Percentiles rank a stretch among this genome's conserved stretches.
These are phyloP conservation scores for Osmozyma mogii DNA, from an alignment of 805 yeast genomes.

Conservation along the genomic window DNA sequence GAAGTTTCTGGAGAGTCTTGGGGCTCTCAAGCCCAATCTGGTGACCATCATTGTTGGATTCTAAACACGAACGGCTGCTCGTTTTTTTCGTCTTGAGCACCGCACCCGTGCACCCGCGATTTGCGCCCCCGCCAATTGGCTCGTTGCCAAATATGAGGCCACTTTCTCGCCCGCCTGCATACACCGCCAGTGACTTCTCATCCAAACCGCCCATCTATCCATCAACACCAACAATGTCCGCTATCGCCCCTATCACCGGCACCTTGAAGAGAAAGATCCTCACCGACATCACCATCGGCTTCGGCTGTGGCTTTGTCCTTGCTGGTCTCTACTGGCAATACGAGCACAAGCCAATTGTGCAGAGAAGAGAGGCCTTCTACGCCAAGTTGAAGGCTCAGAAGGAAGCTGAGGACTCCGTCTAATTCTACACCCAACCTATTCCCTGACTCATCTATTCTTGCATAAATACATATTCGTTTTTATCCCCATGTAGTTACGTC, in stretches of 20 bases:
- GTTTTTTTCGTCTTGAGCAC: slow-evolving; percentile 1
- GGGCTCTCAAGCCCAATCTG: slow-evolving; percentile 15
- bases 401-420: slow-evolving; percentile 44
- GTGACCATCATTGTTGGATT: slow-evolving; percentile 15
- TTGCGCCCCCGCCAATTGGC: slow-evolving; percentile 10
- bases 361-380: slow-evolving; percentile 79
- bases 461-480: slow-evolving; percentile 1
- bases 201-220: slow-evolving; percentile 1
- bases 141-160: slow-evolving; percentile 2
- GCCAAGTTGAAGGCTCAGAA: slow-evolving; percentile 69
- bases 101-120: neutral
- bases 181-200: slow-evolving; percentile 1
- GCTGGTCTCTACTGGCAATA: slow-evolving; percentile 79
- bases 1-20: slow-evolving; percentile 29
- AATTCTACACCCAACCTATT: too few species aligned
- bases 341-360: slow-evolving; percentile 69
- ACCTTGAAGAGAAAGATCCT: slow-evolving; percentile 71
- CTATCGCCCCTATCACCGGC: slow-evolving; percentile 83
- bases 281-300: slow-evolving; percentile 70
- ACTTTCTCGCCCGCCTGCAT: slow-evolving; percentile 7
- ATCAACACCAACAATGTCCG: slow-evolving; percentile 35
- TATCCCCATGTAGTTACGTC: neutral
- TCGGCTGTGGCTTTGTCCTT: slow-evolving; percentile 46
- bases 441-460: slow-evolving; percentile 3
- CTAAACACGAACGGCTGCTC: neutral